Evolutionary conservation across 2,329 filamentous ascomycete species (phyloP), one percentile per base, ranked within the genome.

Genomic region (Xylaria sp.): DNA sequence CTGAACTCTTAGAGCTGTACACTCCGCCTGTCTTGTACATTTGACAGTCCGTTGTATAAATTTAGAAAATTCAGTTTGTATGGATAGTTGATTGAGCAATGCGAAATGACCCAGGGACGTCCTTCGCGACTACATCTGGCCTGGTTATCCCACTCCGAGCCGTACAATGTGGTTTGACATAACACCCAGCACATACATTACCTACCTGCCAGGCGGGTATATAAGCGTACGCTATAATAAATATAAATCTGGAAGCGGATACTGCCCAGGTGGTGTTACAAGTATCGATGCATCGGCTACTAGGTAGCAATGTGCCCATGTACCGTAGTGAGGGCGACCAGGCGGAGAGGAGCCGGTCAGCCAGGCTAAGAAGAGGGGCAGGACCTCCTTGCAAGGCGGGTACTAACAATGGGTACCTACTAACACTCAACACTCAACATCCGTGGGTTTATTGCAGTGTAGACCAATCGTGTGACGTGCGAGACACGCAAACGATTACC

Each of bases 361-460:
- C 5, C 31, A 33, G 31, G 5, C 11, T 33, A 33, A 33, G 28
- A 35, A 42, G 54, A 52, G 60, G 60, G 60, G 49, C 49, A 49
- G 52, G 47, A 19, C 49, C 45, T 61, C 17, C 59, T n/a, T 50
- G 49, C 50, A 50, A 55, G 55, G 54, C 54, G 47, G 49, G 49
- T 49, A 50, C 47, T 61, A 51, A 47, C 15, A 47, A 43, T 19
- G 38, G n/a, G 40, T 23, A 43, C 35, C 17, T n/a, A n/a, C n/a
- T n/a, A n/a, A n/a, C n/a, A n/a, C n/a, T n/a, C n/a, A n/a, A n/a
- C n/a, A n/a, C n/a, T n/a, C n/a, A n/a, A n/a, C n/a, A n/a, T n/a
- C n/a, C n/a, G n/a, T n/a, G n/a, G n/a, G n/a, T n/a, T n/a, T n/a
- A n/a, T n/a, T n/a, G n/a, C n/a, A n/a, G n/a, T n/a, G n/a, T 11